A percentile compares a stretch with the other conserved stretches of the same genome.
phyloP scores from a whole-genome alignment of 441 rosid genomes.

The Euphorbia schlechtendalii region DNA sequence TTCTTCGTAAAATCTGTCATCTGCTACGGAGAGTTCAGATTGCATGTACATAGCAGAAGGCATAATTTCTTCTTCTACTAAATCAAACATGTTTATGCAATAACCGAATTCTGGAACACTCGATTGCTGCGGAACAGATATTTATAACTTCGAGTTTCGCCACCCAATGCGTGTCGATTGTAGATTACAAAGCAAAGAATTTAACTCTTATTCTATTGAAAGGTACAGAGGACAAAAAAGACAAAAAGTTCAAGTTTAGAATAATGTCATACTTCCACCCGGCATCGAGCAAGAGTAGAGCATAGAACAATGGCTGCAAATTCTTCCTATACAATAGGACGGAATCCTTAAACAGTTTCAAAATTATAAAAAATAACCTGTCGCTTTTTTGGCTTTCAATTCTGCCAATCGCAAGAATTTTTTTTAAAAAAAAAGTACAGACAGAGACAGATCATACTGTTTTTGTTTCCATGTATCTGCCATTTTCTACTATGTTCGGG shows the following conservation, averaged over 20 bases:
- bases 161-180: constrained; percentile 14
- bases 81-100: constrained; percentile 8
- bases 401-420: constrained; percentile 7
- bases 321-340: constrained; percentile 9
- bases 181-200: constrained; percentile 7
- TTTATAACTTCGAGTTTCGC: constrained; percentile 15
- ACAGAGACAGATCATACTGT: not conserved
- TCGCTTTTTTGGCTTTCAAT: not conserved
- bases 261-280: constrained; percentile 10
- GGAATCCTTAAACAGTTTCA: constrained; percentile 23
- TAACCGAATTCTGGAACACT: constrained; percentile 4
- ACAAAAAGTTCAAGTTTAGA: not conserved
- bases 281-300: constrained; percentile 21
- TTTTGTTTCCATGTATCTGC: constrained; percentile 3
- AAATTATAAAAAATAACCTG: constrained; percentile 1
- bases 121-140: constrained; percentile 5
- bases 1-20: constrained; percentile 6
- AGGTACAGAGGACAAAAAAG: not conserved
- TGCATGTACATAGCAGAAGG: constrained; percentile 17
- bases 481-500: constrained; percentile 9
- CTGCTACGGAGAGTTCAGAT: constrained; percentile 12
- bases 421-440: too few species aligned
- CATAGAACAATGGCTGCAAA: constrained; percentile 22
- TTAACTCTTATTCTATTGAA: not conserved
- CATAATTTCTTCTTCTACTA: constrained; percentile 11